These are phyloP conservation scores for Kipferlia bialata DNA, from an alignment of 78 protist species.

Conservation along the genomic window DNA sequence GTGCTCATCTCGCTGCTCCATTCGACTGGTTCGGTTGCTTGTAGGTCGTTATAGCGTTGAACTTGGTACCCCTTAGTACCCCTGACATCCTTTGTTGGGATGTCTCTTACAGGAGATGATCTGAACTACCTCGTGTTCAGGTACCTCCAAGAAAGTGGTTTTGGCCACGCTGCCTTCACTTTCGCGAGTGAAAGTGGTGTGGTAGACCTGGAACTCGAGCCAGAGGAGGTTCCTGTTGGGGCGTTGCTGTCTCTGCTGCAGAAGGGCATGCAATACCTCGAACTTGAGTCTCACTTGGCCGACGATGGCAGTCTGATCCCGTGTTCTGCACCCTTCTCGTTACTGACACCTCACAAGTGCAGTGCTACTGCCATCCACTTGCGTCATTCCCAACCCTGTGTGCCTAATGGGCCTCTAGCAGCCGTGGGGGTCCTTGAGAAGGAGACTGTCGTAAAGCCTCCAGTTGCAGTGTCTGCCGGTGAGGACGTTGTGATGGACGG, in stretches of 20 bases:
- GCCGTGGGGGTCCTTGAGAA: no score
- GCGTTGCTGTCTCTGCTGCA: conserved; percentile 62
- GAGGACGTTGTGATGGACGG: no score
- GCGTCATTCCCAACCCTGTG: no score
- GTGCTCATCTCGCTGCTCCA: no score
- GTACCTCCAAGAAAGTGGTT: conserved; percentile 76
- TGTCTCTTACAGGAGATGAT: conserved; percentile 37
- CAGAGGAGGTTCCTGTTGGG: conserved; percentile 65
- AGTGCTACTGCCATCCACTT: no score
- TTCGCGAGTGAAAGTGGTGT: conserved; percentile 60
- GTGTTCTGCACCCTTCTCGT: conserved; percentile 47
- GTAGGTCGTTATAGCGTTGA: no score
- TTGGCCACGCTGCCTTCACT: conserved; percentile 74
- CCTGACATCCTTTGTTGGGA: no score
- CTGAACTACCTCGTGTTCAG: conserved; percentile 69
- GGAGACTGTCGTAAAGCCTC: no score
- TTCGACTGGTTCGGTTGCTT: no score
- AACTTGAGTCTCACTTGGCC: conserved; percentile 61
- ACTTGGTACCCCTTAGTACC: no score
- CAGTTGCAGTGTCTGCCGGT: no score
- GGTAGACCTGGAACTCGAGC: conserved; percentile 33
- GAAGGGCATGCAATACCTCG: conserved; percentile 76
- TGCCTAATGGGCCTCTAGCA: no score
- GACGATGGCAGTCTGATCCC: conserved; percentile 49
- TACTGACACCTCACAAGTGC: conserved; percentile 29